Conservation (phyloP, 768 basidiomycete species). For the Russula sp. region DNA sequence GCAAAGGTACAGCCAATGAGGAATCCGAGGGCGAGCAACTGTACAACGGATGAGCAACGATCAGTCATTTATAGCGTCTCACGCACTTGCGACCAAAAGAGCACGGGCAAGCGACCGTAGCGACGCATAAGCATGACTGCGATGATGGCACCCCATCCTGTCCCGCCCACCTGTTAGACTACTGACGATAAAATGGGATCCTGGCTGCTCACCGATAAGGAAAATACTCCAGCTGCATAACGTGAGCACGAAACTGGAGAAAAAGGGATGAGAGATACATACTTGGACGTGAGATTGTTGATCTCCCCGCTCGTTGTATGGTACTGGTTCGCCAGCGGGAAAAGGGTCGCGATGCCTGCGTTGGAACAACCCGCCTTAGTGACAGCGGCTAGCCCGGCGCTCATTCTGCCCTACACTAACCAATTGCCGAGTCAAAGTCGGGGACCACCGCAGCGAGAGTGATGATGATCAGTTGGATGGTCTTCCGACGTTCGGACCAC, state of each 20-base stretch:
- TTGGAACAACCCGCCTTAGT: not conserved
- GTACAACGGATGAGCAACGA: not conserved
- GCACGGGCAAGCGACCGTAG: conserved; percentile 53
- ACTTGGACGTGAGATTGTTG: conserved; percentile 55
- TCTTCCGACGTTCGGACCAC: conserved; percentile 49
- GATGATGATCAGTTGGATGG: conserved; percentile 49
- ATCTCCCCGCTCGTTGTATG: conserved; percentile 48
- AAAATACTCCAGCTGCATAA: conserved; percentile 55
- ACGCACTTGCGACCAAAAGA: conserved; percentile 65
- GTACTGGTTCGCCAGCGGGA: conserved; percentile 49
- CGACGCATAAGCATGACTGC: conserved; percentile 60
- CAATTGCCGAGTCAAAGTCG: conserved; percentile 61
- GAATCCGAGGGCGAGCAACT: conserved; percentile 53
- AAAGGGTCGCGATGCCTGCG: conserved; percentile 53
- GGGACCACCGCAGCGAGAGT: conserved; percentile 60
- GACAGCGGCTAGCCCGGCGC: not conserved
- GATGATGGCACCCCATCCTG: conserved; percentile 55
- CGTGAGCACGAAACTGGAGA: conserved; percentile 22
- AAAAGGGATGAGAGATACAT: not conserved
- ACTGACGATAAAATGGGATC: conserved; percentile 10
- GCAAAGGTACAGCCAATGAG: conserved; percentile 53
- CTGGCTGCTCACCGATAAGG: conserved; percentile 37
- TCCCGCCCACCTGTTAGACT: not conserved
- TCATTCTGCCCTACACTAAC: conserved; percentile 27
- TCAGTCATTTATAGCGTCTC: not conserved